These are phyloP conservation scores for Orobanche coerulescens DNA, from an alignment of 257 asterid species.

Conservation along the genomic window DNA sequence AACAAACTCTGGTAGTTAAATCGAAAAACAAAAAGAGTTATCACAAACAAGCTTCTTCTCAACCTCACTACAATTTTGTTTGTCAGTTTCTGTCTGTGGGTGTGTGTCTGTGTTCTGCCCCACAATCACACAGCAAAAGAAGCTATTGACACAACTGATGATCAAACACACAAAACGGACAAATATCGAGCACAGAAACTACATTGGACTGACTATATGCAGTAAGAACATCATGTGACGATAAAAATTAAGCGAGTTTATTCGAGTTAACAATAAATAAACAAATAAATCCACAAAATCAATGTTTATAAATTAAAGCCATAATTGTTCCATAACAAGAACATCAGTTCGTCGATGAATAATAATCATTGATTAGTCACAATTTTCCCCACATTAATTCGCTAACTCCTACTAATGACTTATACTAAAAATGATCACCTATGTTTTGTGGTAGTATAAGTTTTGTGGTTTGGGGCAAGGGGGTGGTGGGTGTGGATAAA, in stretches of 20 bases:
- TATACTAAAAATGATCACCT: too few species aligned
- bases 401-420: neutral
- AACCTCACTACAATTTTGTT: too few species aligned
- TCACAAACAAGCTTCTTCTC: too few species aligned
- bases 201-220: neutral
- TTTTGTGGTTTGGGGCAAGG: slow-evolving; percentile 16
- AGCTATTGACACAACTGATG: neutral
- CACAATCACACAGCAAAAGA: too few species aligned
- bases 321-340: neutral
- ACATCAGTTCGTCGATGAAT: neutral
- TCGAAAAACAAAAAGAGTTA: too few species aligned
- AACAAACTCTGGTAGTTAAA: too few species aligned
- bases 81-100: too few species aligned
- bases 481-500: slow-evolving; percentile 59
- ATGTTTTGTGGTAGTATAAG: too few species aligned
- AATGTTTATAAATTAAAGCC: too few species aligned
- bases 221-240: neutral
- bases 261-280: neutral
- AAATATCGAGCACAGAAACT: too few species aligned
- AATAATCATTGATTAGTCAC: neutral
- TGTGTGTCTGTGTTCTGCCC: too few species aligned
- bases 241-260: neutral
- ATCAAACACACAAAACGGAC: neutral
- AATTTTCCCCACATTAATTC: neutral
- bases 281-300: neutral